These are phyloP conservation scores for Penicillium capsulatum DNA, from an alignment of 2,329 filamentous ascomycete genomes.

Conservation along the genomic window DNA sequence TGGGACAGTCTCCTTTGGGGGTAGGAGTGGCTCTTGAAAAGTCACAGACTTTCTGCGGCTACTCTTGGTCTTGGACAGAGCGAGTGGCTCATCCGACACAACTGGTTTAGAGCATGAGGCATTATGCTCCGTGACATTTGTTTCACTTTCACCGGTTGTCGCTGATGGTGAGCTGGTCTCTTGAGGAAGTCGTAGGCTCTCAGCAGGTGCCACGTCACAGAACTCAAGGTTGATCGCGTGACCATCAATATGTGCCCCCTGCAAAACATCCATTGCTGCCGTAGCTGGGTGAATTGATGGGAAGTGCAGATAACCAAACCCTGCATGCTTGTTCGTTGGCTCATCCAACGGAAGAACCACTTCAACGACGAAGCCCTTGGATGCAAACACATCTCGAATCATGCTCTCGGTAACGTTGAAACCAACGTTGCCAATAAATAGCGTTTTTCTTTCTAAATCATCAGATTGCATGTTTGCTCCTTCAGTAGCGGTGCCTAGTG, in stretches of 20 bases:
- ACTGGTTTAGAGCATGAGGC: neutral
- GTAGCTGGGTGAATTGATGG: constrained; percentile 33
- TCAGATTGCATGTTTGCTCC: neutral
- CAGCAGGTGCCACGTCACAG: constrained; percentile 29
- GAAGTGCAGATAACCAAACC: constrained; percentile 41
- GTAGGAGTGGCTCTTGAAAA: constrained; percentile 9
- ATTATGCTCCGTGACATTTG: neutral
- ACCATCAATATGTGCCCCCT: constrained; percentile 37
- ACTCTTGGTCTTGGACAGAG: neutral
- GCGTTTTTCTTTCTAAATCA: constrained; percentile 13
- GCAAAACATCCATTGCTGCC: constrained; percentile 35
- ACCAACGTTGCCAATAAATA: constrained; percentile 43
- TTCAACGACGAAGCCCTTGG: constrained; percentile 35
- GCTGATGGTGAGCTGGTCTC: neutral
- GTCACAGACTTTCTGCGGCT: constrained; percentile 17
- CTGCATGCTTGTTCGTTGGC: constrained; percentile 33
- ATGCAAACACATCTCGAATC: constrained; percentile 36
- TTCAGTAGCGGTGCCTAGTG: neutral
- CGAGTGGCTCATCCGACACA: neutral
- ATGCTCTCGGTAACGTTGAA: constrained; percentile 35
- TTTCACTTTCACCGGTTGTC: neutral
- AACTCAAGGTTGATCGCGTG: constrained; percentile 41
- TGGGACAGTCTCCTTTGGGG: neutral
- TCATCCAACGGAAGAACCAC: constrained; percentile 36
- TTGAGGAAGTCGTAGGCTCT: constrained; percentile 2